A percentile compares a stretch with the other conserved stretches of the same genome.
phyloP scores from a whole-genome alignment of 139 green algal species.

The Axilococcus clingmanii region DNA sequence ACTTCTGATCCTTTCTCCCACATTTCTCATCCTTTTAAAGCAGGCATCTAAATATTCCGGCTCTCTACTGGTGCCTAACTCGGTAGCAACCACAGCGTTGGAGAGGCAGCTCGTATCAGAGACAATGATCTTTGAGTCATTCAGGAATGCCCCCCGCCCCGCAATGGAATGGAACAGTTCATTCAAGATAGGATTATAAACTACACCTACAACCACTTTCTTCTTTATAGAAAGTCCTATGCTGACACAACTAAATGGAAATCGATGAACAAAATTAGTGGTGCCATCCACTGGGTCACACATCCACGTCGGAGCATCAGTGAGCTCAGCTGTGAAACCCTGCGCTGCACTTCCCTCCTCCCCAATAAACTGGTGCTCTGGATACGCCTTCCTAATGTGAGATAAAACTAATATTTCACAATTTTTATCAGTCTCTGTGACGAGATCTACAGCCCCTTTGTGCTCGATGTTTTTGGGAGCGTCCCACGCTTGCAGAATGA shows the following conservation, averaged over 20 bases:
- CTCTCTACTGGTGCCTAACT: constrained; percentile 68
- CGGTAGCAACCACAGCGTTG: constrained; percentile 70
- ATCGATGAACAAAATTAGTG: constrained; percentile 98
- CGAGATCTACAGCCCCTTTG: constrained; percentile 71
- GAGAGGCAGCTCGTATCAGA: constrained; percentile 42
- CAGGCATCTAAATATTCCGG: constrained; percentile 49
- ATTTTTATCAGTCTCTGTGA: constrained; percentile 91
- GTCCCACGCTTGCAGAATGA: constrained; percentile 30
- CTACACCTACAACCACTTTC: constrained; percentile 78
- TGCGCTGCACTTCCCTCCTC: constrained; percentile 50
- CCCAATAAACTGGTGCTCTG: constrained; percentile 69
- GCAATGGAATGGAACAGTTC: constrained; percentile 62
- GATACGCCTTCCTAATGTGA: constrained; percentile 51
- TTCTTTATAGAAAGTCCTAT: constrained; percentile 66
- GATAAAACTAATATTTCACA: constrained; percentile 61
- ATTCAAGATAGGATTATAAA: constrained; percentile 88
- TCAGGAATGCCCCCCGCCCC: constrained; percentile 66
- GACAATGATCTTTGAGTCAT: constrained; percentile 53
- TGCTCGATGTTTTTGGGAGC: constrained; percentile 27
- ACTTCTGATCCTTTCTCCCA: constrained; percentile 31
- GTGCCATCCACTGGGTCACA: constrained; percentile 73
- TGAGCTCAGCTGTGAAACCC: constrained; percentile 44
- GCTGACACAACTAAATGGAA: constrained; percentile 86
- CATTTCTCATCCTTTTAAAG: constrained; percentile 52
- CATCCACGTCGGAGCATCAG: constrained; percentile 90